phyloP scores from a whole-genome alignment of 176 grass and related monocot genomes.

The Aegilops speltoides region DNA sequence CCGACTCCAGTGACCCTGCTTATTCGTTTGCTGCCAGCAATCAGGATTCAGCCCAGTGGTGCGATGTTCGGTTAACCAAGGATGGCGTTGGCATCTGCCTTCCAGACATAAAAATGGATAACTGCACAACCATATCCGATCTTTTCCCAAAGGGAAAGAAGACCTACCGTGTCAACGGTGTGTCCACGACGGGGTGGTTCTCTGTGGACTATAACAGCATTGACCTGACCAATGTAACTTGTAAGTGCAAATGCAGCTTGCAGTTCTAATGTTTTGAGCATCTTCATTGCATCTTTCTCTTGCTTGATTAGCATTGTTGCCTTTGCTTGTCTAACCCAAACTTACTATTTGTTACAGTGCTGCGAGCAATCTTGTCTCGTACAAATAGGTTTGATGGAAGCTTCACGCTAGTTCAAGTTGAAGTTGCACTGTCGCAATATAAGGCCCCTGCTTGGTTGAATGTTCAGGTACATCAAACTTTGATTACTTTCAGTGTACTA shows the following conservation, averaged over 20 bases:
- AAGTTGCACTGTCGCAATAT: not conserved
- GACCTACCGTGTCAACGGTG: conserved; percentile 65
- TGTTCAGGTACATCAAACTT: conserved; percentile 65
- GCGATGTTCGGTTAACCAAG: conserved; percentile 73
- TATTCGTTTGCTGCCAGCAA: conserved; percentile 26
- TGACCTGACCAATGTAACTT: conserved; percentile 19
- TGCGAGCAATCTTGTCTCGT: conserved; percentile 50
- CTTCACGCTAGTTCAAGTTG: conserved; percentile 9
- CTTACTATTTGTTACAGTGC: conserved; percentile 50
- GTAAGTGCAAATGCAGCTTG: conserved; percentile 47
- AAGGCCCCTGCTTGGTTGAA: conserved; percentile 69
- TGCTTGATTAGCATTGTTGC: not conserved
- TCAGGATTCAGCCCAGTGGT: conserved; percentile 43
- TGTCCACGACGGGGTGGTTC: conserved; percentile 61
- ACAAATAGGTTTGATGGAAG: not conserved
- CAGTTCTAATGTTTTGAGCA: not conserved
- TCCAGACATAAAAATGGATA: conserved; percentile 55
- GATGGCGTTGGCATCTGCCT: conserved; percentile 67
- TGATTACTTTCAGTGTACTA: not conserved
- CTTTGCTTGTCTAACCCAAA: conserved; percentile 17
- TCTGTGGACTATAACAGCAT: conserved; percentile 41
- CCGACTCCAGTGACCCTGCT: conserved; percentile 56
- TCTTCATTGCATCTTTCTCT: conserved; percentile 2
- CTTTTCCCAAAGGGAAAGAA: conserved; percentile 38
- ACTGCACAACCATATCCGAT: conserved; percentile 41